Evolutionary conservation across 768 basidiomycete species (phyloP), one percentile per base, ranked within the genome.

Genomic region (Kwoniella botswanensis): DNA sequence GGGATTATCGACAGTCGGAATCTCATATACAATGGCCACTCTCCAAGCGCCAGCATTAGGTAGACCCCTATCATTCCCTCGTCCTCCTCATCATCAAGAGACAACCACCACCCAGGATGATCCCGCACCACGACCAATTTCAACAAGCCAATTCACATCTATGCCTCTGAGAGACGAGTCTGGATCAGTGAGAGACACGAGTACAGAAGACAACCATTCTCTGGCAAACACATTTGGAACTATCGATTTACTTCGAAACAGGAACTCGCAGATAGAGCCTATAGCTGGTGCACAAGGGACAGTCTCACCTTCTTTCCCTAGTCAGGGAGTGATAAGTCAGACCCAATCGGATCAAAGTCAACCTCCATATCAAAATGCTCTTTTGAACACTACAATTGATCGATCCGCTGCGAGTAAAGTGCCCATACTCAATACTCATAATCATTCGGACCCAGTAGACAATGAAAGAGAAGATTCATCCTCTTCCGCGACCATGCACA

Each of bases 141-240:
- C 42, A 22, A 22, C 35, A 17, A 61, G 41, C n/a, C 41, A 61
- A 10, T 61, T 61, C 43, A 46, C 59, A 1, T 43, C 41, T 0
- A 61, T 61, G 59, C 59, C 59, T n/a, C 6, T 61, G 18, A 26
- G 56, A 21, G 55, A 59, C n/a, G 65, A 67, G 4, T 43, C 55
- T 15, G 57, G 57, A 7, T 52, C 55, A 7, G 29, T 26, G 44
- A 46, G 66, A 44, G 66, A 67, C 0, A 2, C 12, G 0, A 50
- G 46, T 15, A 67, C 66, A 35, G 66, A 59, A 10, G 66, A 67
- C 26, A 46, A 44, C 10, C 66, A 68, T 44, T 61, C 59, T 55
- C 18, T 68, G 22, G 67, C 67, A 22, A 68, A 68, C 42, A 68
- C 67, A 17, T 68, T 68, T 22, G 67, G 67, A 3, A 62, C 67